A percentile compares a stretch with the other conserved stretches of the same genome.
Evolutionary conservation across 1,284 basidiomycete genomes (phyloP).

Genomic region (Xerocomus nothofagi): DNA sequence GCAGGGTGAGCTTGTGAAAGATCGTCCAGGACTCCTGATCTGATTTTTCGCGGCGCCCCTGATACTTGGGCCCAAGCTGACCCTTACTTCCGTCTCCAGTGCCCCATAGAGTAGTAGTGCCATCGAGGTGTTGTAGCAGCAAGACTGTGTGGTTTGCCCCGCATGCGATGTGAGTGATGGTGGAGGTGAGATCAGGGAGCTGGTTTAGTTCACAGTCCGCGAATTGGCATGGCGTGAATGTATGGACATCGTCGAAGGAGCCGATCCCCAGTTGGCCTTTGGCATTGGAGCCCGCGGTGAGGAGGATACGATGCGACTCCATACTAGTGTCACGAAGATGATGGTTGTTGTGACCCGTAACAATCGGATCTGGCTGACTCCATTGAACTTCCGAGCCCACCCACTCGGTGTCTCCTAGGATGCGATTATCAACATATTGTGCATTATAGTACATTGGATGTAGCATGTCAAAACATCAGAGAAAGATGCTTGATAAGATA

Average conservation of each 20-base stretch:
- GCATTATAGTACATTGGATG: slow-evolving; percentile 24
- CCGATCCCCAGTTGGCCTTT: slow-evolving; percentile 35
- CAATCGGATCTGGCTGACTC: not conserved
- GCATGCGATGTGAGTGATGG: slow-evolving; percentile 25
- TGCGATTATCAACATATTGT: slow-evolving; percentile 2
- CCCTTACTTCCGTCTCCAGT: slow-evolving; percentile 62
- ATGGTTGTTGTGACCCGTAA: not conserved
- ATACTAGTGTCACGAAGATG: not conserved
- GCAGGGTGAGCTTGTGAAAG: slow-evolving; percentile 51
- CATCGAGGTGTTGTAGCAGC: slow-evolving; percentile 20
- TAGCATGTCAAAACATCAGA: slow-evolving; percentile 11
- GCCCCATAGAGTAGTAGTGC: slow-evolving; percentile 56
- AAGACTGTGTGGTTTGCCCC: slow-evolving; percentile 37
- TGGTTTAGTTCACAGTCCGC: slow-evolving; percentile 5
- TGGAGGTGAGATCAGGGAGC: slow-evolving; percentile 11
- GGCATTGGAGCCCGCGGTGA: slow-evolving; percentile 35
- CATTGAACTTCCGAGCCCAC: not conserved
- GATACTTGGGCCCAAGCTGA: slow-evolving; percentile 53
- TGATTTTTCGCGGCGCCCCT: slow-evolving; percentile 11
- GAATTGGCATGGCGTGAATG: slow-evolving; percentile 31
- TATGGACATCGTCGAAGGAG: slow-evolving; percentile 26
- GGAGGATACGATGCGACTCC: slow-evolving; percentile 12
- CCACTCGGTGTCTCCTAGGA: not conserved
- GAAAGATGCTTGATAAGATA: slow-evolving; percentile 13
- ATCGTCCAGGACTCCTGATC: slow-evolving; percentile 27